Evolutionary conservation across 306 rosid species (phyloP).

Genomic region (Gleditsia sinensis): DNA sequence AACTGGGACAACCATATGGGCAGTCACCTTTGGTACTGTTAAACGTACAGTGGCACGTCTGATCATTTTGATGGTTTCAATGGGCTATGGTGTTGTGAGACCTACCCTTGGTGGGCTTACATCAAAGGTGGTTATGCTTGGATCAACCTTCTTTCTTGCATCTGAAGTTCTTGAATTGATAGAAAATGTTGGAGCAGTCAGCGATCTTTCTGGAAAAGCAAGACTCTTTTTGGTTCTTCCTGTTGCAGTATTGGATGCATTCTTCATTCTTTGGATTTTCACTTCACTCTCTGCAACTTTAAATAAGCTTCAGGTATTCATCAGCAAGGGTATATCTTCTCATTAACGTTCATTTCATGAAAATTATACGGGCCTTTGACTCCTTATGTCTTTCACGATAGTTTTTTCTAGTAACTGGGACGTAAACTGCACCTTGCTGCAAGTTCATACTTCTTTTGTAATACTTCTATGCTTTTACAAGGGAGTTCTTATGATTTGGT

Average conservation of each 20-base stretch:
- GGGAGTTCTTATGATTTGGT: not conserved
- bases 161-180: constrained; percentile 93
- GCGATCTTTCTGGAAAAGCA: constrained; percentile 96
- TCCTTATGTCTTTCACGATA: not conserved
- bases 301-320: constrained; percentile 94
- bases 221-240: constrained; percentile 92
- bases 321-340: constrained; percentile 11
- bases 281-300: constrained; percentile 92
- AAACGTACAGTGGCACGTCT: constrained; percentile 85
- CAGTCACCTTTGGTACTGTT: constrained; percentile 83
- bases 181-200: constrained; percentile 93
- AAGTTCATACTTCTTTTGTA: constrained; percentile 4
- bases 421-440: not conserved
- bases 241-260: constrained; percentile 87
- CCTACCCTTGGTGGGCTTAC: constrained; percentile 98
- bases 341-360: constrained; percentile 25
- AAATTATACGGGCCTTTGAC: constrained; percentile 15
- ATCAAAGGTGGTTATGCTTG: constrained; percentile 87
- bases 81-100: constrained; percentile 98
- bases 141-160: constrained; percentile 89
- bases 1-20: constrained; percentile 90
- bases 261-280: constrained; percentile 97
- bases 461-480: not conserved
- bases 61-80: constrained; percentile 79
- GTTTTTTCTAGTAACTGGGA: constrained; percentile 2